Evolutionary conservation across 2,329 filamentous ascomycete species (phyloP).

Genomic region (Tolypocladium amazonense): DNA sequence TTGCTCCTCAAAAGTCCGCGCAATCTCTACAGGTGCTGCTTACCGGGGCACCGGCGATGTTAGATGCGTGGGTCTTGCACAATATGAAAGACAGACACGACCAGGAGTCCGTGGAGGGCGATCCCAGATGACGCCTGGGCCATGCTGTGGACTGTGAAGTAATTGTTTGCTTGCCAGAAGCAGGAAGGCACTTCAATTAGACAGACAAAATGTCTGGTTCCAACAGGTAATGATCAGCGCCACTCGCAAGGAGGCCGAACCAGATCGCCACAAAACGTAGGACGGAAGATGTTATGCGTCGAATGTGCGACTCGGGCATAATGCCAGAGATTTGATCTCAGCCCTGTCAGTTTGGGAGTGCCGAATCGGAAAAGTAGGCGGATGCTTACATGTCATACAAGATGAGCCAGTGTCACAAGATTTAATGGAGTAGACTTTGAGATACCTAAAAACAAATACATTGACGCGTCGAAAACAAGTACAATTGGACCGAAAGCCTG

Average conservation of each 20-base stretch:
- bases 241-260: constrained; percentile 10
- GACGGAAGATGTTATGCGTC: background rate
- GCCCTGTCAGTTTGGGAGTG: background rate
- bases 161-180: background rate
- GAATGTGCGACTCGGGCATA: background rate
- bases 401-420: background rate
- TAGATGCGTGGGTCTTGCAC: background rate
- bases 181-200: background rate
- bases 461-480: background rate
- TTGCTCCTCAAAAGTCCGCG: background rate
- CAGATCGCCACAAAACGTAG: constrained; percentile 1
- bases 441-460: background rate
- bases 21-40: background rate
- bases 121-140: background rate
- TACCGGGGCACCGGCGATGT: background rate
- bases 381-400: background rate
- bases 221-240: constrained; percentile 1
- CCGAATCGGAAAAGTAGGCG: background rate
- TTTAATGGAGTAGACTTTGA: background rate
- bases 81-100: background rate
- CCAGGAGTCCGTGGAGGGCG: background rate
- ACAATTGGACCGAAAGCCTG: background rate
- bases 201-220: background rate
- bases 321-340: background rate
- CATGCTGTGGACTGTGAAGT: background rate